These are phyloP conservation scores for Zygosaccharomyces pseudorouxii DNA, from an alignment of 805 yeast genomes.

Conservation along the genomic window DNA sequence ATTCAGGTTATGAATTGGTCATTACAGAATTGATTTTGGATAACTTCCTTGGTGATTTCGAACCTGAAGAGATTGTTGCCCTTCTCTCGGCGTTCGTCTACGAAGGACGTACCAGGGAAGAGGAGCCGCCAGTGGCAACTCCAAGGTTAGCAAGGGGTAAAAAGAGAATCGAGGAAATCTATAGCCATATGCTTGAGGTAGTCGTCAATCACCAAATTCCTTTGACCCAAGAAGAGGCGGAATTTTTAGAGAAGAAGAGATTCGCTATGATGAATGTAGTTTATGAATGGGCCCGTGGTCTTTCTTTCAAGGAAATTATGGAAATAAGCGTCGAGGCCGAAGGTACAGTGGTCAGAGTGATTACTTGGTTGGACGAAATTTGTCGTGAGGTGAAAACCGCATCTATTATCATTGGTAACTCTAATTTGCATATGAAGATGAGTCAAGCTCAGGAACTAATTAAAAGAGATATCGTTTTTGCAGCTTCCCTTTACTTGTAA, in stretches of 20 bases:
- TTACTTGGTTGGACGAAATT: constrained; percentile 88
- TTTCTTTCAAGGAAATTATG: constrained; percentile 87
- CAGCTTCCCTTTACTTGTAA: constrained; percentile 80
- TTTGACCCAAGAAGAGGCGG: constrained; percentile 78
- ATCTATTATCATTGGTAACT: constrained; percentile 90
- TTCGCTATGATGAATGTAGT: constrained; percentile 91
- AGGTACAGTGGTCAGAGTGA: constrained; percentile 95
- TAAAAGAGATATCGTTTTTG: constrained; percentile 94
- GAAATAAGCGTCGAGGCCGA: constrained; percentile 84
- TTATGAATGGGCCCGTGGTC: constrained; percentile 97
- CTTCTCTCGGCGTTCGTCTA: constrained; percentile 86
- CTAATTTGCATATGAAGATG: constrained; percentile 85
- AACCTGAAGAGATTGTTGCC: constrained; percentile 96
- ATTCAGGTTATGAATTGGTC: constrained; percentile 86
- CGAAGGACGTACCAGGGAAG: constrained; percentile 67
- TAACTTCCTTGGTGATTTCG: constrained; percentile 87
- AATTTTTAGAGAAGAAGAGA: constrained; percentile 75
- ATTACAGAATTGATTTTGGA: constrained; percentile 86
- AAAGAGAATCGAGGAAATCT: constrained; percentile 62
- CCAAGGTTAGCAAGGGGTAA: constrained; percentile 77
- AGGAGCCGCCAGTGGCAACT: constrained; percentile 58
- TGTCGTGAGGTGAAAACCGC: constrained; percentile 94
- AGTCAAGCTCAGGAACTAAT: constrained; percentile 88
- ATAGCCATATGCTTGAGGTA: constrained; percentile 54
- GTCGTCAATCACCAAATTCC: constrained; percentile 66